Evolutionary conservation across 1,284 basidiomycete genomes (phyloP).

Genomic region (Fomes fomentarius): DNA sequence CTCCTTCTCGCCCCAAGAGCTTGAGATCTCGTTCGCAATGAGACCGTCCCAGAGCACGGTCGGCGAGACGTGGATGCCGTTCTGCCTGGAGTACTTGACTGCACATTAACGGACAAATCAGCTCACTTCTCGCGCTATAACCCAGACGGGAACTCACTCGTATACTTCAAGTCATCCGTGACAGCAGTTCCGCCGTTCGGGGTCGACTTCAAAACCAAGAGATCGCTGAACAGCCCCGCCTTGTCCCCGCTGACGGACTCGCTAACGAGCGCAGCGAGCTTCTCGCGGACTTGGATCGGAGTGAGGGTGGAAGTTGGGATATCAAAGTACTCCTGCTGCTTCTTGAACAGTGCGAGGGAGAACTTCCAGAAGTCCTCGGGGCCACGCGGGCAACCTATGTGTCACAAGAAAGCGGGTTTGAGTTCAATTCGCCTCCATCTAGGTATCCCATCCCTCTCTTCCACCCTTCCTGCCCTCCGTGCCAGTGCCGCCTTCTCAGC

Average conservation of each 20-base stretch:
- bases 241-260: slow-evolving; percentile 51
- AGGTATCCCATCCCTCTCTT: too few species aligned
- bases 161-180: slow-evolving; percentile 87
- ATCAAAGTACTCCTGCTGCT: slow-evolving; percentile 81
- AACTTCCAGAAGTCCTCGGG: slow-evolving; percentile 80
- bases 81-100: slow-evolving; percentile 92
- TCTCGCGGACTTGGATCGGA: slow-evolving; percentile 74
- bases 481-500: too few species aligned
- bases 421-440: too few species aligned
- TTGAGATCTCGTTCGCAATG: slow-evolving; percentile 78
- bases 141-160: slow-evolving; percentile 48
- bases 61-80: slow-evolving; percentile 91
- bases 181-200: slow-evolving; percentile 79
- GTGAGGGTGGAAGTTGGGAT: slow-evolving; percentile 73
- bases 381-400: slow-evolving; percentile 63
- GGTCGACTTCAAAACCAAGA: slow-evolving; percentile 62
- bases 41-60: slow-evolving; percentile 89
- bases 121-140: too few species aligned
- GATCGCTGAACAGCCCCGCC: slow-evolving; percentile 58
- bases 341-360: slow-evolving; percentile 75
- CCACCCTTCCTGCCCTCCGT: too few species aligned
- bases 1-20: slow-evolving; percentile 82
- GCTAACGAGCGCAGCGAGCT: slow-evolving; percentile 64
- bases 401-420: background rate
- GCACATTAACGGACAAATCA: background rate